phyloP scores from a whole-genome alignment of 495 filamentous ascomycete species.

The Hypoxylon fuscum region DNA sequence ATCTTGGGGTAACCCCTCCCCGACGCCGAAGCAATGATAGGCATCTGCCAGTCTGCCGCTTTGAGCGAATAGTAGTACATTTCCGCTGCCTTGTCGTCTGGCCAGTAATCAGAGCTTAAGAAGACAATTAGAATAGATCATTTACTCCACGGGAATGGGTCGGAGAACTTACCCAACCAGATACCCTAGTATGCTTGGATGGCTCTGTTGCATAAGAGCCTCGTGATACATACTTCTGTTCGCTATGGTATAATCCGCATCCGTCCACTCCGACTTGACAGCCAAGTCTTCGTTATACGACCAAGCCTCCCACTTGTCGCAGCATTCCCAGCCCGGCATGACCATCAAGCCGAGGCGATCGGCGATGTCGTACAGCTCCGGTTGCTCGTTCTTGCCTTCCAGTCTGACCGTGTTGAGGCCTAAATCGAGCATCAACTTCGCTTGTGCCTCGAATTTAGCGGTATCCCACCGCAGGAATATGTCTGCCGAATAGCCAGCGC shows the following conservation, averaged over 20 bases:
- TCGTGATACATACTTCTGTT: conserved; percentile 67
- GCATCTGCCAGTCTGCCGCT: conserved; percentile 63
- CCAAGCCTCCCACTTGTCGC: conserved; percentile 75
- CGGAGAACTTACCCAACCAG: conserved; percentile 61
- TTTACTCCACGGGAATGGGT: too few species aligned
- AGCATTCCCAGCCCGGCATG: conserved; percentile 73
- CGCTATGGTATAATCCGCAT: conserved; percentile 63
- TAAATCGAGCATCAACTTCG: conserved; percentile 63
- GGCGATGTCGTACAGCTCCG: conserved; percentile 65
- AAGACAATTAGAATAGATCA: too few species aligned
- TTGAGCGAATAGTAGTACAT: conserved; percentile 61
- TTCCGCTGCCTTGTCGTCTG: conserved; percentile 62
- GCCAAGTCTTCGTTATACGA: conserved; percentile 65
- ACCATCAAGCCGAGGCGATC: conserved; percentile 70
- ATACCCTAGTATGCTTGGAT: conserved; percentile 65
- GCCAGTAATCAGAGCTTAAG: conserved; percentile 42
- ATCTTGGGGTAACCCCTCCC: conserved; percentile 61
- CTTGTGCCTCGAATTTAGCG: conserved; percentile 54
- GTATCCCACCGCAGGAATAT: conserved; percentile 68
- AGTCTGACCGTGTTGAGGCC: conserved; percentile 70
- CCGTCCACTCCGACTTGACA: conserved; percentile 57
- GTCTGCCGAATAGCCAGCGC: conserved; percentile 68
- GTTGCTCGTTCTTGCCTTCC: conserved; percentile 73
- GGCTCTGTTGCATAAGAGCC: conserved; percentile 65
- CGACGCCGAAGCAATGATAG: conserved; percentile 66